Base-by-base conservation (phyloP, 352 stramenopile genomes). In the Phytophthora litchii region DNA sequence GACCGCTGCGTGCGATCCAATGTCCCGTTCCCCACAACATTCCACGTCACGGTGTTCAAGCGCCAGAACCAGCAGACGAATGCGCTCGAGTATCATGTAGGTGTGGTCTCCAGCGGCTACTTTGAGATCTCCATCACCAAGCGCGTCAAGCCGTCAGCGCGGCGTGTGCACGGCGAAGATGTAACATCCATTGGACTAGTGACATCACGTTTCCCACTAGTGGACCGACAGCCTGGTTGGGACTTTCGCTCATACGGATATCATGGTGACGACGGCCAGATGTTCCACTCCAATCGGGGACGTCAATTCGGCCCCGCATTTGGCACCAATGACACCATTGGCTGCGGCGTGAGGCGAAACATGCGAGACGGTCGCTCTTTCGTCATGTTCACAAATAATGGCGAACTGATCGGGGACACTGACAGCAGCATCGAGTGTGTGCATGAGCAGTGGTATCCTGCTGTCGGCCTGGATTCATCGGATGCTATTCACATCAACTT, bases 241-340 rank as follows among this genome's bases (percentile, higher is more conserved):
- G 80, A 86, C 25, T 53, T 57, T 14, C 19, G 73, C 3, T 93
- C 84, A 13, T 84, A 83, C 48, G 84, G 84, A 19, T 93, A 92
- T 54, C 84, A 93, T 46, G 83, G 84, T 17, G 84, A 93, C 48
- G 82, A 93, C 49, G 84, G 84, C 0, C 59, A 84, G 27, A 75
- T 86, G 23, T 93, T 88, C 58, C 67, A 85, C 51, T 71, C 61
- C 12, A 74, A 74, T 44, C 43, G 49, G 1, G 66, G 66, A 11
- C 67, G 61, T 16, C 62, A 70, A 20, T 76, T 72, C 21, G 67
- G 67, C 7, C 63, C 67, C 7, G 58, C 57, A 1, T 76, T 76
- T 12, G 53, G 64, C 13, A 51, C 45, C 21, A 67, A 52, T 40
- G 63, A 72, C 23, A 76, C 63, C 8, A 63, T 76, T 12, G 67